Conservation (phyloP, 805 yeast species). For the Teunomyces lycoperdinae region DNA sequence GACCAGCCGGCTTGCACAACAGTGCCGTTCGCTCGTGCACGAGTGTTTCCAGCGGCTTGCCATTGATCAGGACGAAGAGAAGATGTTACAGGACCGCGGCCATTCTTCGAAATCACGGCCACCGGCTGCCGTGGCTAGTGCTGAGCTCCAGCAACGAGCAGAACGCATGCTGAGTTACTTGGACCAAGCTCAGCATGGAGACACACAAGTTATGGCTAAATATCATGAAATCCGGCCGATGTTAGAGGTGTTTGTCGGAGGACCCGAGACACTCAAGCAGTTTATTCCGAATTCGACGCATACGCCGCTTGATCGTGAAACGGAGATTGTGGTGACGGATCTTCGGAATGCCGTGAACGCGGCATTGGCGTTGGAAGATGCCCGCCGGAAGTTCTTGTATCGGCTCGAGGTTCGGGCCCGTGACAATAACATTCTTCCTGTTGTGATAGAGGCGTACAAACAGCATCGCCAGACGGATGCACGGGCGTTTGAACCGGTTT, state of each 20-base stretch:
- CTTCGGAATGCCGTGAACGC: slow-evolving; percentile 33
- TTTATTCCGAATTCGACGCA: slow-evolving; percentile 42
- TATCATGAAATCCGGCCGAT: slow-evolving; percentile 47
- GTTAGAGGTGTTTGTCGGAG: slow-evolving; percentile 44
- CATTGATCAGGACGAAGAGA: slow-evolving; percentile 57
- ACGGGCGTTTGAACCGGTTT: slow-evolving; percentile 34
- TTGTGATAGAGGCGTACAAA: slow-evolving; percentile 48
- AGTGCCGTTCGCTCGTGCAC: slow-evolving; percentile 41
- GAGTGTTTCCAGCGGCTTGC: slow-evolving; percentile 45
- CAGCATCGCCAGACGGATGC: slow-evolving; percentile 19
- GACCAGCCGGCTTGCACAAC: slow-evolving; percentile 40
- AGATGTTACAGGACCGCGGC: slow-evolving; percentile 49
- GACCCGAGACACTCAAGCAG: slow-evolving; percentile 27
- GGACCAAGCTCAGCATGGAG: slow-evolving; percentile 60
- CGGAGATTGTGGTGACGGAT: slow-evolving; percentile 28
- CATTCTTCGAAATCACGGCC: slow-evolving; percentile 52
- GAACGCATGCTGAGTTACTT: slow-evolving; percentile 48
- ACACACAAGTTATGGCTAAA: slow-evolving; percentile 47
- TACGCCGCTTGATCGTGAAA: slow-evolving; percentile 30
- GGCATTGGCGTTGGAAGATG: slow-evolving; percentile 27
- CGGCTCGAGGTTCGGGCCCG: slow-evolving; percentile 43
- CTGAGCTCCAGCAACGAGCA: slow-evolving; percentile 37
- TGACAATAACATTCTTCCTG: slow-evolving; percentile 50
- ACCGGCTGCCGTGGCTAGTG: slow-evolving; percentile 44
- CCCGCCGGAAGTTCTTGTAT: slow-evolving; percentile 40